Percentiles rank a stretch among this genome's conserved stretches.
Evolutionary conservation across 768 basidiomycete genomes (phyloP).

Genomic region (Agaricus blazei): DNA sequence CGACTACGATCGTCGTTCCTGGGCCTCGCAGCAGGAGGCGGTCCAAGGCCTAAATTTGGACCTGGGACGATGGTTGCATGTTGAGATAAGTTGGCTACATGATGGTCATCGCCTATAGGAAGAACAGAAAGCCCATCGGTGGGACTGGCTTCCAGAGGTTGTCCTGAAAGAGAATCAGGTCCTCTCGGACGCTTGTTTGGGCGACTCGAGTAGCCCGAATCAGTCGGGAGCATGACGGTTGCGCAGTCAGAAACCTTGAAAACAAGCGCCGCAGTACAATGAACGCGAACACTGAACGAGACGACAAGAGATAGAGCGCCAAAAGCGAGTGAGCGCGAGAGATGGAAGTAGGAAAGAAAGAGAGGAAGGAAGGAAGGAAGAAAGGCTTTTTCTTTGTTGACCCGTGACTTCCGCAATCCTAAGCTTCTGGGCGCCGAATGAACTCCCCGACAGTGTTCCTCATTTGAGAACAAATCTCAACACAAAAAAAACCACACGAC

Average conservation of each 20-base stretch:
- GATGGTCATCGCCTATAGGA: conserved; percentile 1
- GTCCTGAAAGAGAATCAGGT: not conserved
- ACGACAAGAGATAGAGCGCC: too few relatives aligned
- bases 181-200: conserved; percentile 4
- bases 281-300: too few relatives aligned
- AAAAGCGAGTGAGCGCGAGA: not conserved
- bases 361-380: conserved; percentile 5
- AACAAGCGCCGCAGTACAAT: not conserved
- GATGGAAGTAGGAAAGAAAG: not conserved
- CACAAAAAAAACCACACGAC: not conserved
- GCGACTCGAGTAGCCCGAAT: conserved; percentile 2
- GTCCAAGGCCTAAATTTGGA: conserved; percentile 6
- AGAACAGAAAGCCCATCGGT: not conserved
- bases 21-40: conserved; percentile 10
- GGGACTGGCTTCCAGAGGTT: not conserved
- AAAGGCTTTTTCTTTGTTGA: conserved; percentile 2
- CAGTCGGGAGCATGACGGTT: conserved; percentile 4
- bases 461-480: too few relatives aligned
- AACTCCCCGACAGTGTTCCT: not conserved
- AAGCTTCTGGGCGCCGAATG: conserved; percentile 8
- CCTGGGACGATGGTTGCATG: conserved; percentile 3
- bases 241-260: not conserved
- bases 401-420: conserved; percentile 14
- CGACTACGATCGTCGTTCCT: conserved; percentile 38
- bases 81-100: not conserved